Conservation (phyloP, 331 rosid species). For the Prunus yedoensis region DNA sequence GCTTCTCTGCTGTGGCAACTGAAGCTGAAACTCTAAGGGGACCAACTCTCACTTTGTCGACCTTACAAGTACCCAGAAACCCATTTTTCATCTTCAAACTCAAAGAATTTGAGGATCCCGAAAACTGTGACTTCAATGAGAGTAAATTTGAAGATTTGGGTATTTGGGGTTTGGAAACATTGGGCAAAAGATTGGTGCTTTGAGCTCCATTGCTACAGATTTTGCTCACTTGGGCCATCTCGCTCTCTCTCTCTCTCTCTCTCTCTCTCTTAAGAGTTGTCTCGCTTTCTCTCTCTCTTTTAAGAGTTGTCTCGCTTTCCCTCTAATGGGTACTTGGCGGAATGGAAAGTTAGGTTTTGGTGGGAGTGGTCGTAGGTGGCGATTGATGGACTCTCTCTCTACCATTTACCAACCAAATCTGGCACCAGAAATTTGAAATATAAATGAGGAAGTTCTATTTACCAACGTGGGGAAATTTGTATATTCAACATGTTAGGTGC, state of each 20-base stretch:
- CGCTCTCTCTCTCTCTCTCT: conserved; percentile 1
- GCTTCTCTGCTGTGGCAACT: conserved; percentile 69
- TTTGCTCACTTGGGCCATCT: conserved; percentile 79
- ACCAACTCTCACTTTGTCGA: conserved; percentile 27
- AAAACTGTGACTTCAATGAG: conserved; percentile 45
- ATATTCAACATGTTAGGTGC: background rate
- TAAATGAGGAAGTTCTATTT: background rate
- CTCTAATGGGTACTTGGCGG: conserved; percentile 11
- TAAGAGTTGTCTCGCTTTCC: background rate
- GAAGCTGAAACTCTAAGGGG: conserved; percentile 58
- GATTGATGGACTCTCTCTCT: conserved; percentile 41
- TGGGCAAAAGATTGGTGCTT: conserved; percentile 43
- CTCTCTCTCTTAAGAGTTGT: background rate
- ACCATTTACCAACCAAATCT: background rate
- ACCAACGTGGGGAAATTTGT: background rate
- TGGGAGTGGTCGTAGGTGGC: conserved; percentile 40
- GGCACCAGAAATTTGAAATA: conserved; percentile 19
- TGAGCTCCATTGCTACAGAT: conserved; percentile 63
- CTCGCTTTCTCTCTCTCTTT: background rate
- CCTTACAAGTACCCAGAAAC: conserved; percentile 23
- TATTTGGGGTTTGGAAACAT: conserved; percentile 38
- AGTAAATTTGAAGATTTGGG: conserved; percentile 55
- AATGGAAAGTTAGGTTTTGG: conserved; percentile 27
- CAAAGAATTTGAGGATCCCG: conserved; percentile 45
- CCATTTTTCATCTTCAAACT: conserved; percentile 46